Percentiles rank a stretch among this genome's conserved stretches.
These are phyloP conservation scores for Nakazawaea ishiwadae DNA, from an alignment of 805 yeast genomes.

Conservation along the genomic window DNA sequence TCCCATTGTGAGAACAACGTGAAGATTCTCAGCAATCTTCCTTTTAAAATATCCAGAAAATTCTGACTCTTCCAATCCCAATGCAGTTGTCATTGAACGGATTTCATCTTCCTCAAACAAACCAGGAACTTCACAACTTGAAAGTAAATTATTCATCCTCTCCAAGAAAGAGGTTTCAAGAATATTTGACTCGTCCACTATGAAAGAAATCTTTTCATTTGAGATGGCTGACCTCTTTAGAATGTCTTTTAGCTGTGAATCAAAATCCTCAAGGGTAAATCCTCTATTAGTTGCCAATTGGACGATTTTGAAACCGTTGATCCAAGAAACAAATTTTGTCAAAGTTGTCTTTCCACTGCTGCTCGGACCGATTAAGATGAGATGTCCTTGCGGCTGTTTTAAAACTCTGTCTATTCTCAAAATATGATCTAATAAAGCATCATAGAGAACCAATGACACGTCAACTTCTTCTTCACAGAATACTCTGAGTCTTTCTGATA, in stretches of 20 bases:
- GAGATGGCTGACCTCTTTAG: slow-evolving; percentile 44
- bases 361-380: slow-evolving; percentile 78
- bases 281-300: slow-evolving; percentile 53
- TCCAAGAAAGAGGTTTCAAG: slow-evolving; percentile 77
- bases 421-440: slow-evolving; percentile 68
- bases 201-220: slow-evolving; percentile 62
- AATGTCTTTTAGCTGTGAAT: slow-evolving; percentile 50
- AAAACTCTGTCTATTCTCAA: slow-evolving; percentile 78
- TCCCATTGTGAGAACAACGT: slow-evolving; percentile 74
- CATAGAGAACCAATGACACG: slow-evolving; percentile 55
- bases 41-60: slow-evolving; percentile 68
- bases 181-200: slow-evolving; percentile 78
- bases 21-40: slow-evolving; percentile 67
- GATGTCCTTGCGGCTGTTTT: slow-evolving; percentile 84
- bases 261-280: slow-evolving; percentile 63
- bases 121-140: slow-evolving; percentile 91
- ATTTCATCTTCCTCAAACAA: slow-evolving; percentile 75
- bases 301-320: slow-evolving; percentile 64
- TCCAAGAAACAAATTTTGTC: slow-evolving; percentile 84
- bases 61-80: slow-evolving; percentile 62
- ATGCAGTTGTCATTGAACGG: slow-evolving; percentile 42
- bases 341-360: slow-evolving; percentile 79
- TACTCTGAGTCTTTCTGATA: slow-evolving; percentile 57
- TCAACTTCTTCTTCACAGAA: slow-evolving; percentile 79
- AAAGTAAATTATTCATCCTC: slow-evolving; percentile 87